Conservation (phyloP, 352 stramenopile species). For the Pseudoperonospora humuli region DNA sequence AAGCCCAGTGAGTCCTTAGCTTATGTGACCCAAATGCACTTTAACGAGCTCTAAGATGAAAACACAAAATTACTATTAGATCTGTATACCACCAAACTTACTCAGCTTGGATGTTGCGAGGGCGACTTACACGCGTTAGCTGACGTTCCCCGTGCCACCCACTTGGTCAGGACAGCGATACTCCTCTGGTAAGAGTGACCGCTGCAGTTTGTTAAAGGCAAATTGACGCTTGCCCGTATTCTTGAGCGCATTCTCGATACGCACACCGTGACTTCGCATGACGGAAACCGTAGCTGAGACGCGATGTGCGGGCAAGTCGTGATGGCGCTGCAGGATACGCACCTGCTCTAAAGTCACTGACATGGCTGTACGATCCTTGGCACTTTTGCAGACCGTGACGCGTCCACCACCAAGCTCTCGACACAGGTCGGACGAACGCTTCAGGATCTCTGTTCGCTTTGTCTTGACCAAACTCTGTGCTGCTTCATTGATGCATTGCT, state of each 20-base stretch:
- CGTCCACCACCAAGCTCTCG: constrained; percentile 85
- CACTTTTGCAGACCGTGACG: constrained; percentile 95
- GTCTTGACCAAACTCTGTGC: constrained; percentile 81
- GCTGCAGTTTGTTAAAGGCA: constrained; percentile 86
- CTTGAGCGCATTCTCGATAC: constrained; percentile 86
- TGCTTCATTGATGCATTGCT: constrained; percentile 61
- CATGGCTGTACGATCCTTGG: constrained; percentile 97
- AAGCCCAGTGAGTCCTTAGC: no score
- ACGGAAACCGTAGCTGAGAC: constrained; percentile 77
- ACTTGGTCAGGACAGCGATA: constrained; percentile 82
- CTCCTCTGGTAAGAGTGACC: constrained; percentile 78
- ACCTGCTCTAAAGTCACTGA: constrained; percentile 94
- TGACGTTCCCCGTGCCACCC: constrained; percentile 78
- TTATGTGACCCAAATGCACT: constrained; percentile 67
- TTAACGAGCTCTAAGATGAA: constrained; percentile 45
- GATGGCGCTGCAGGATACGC: constrained; percentile 75
- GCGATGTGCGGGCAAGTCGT: constrained; percentile 65
- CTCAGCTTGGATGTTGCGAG: neutral
- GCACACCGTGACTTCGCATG: constrained; percentile 82
- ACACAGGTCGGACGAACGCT: constrained; percentile 73
- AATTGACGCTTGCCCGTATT: constrained; percentile 86
- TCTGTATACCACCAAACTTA: constrained; percentile 23
- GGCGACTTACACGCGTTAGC: constrained; percentile 25
- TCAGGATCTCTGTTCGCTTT: constrained; percentile 80
- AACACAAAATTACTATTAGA: constrained; percentile 32